Conservation (phyloP, 805 yeast species). For the Priceomyces melissophilus region DNA sequence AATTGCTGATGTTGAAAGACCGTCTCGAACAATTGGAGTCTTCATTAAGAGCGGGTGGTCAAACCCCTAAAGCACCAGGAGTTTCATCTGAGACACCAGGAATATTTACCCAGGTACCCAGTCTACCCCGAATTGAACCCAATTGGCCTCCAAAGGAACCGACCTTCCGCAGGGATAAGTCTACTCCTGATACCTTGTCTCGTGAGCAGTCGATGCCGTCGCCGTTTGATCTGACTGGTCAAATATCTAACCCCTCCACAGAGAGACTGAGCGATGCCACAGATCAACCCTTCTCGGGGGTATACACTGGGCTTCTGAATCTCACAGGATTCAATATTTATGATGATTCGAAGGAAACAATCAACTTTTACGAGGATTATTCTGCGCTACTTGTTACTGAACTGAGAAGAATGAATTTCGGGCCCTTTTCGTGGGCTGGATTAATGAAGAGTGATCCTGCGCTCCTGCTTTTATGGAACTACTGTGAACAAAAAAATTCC, state of each 20-base stretch:
- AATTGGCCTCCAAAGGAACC: no score
- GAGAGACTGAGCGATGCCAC: conserved; percentile 6
- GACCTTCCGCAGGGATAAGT: no score
- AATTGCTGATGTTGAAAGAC: conserved; percentile 16
- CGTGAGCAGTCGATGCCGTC: background rate
- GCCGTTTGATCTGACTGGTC: background rate
- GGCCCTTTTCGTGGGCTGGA: conserved; percentile 46
- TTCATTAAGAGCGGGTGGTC: conserved; percentile 1
- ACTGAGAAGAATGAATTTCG: conserved; percentile 33
- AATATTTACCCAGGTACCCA: background rate
- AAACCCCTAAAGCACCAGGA: no score
- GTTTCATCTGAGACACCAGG: background rate
- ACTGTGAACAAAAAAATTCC: background rate
- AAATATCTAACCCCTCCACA: conserved; percentile 8
- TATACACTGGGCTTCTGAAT: background rate
- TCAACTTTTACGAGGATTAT: conserved; percentile 35
- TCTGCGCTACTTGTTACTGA: conserved; percentile 29
- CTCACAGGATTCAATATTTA: conserved; percentile 15
- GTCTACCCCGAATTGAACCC: background rate
- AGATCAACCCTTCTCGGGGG: background rate
- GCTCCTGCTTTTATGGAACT: conserved; percentile 8
- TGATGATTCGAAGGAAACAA: conserved; percentile 22
- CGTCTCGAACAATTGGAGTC: conserved; percentile 16
- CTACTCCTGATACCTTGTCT: background rate
- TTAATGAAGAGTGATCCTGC: conserved; percentile 42